Percentiles rank a stretch among this genome's conserved stretches.
These are phyloP conservation scores for Aphanomyces stellatus DNA, from an alignment of 352 stramenopile genomes.

Conservation along the genomic window DNA sequence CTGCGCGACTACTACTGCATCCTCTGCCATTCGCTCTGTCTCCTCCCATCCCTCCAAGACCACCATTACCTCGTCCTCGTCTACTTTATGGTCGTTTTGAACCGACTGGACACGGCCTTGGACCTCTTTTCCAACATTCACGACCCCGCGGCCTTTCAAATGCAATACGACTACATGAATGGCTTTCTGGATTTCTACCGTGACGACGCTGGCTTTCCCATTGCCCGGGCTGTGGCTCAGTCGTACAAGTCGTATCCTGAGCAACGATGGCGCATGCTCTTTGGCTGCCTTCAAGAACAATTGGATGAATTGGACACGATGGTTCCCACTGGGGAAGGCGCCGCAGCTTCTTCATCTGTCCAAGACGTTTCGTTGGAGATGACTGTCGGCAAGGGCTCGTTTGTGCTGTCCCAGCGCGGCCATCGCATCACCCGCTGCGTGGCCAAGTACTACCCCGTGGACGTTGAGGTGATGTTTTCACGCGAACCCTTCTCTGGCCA, in stretches of 20 bases:
- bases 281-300: slow-evolving; percentile 31
- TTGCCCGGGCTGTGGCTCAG: slow-evolving; percentile 29
- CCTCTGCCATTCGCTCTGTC: slow-evolving; percentile 34
- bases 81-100: slow-evolving; percentile 43
- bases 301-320: slow-evolving; percentile 41
- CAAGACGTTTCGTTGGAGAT: slow-evolving; percentile 8
- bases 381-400: not conserved
- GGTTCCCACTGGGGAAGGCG: slow-evolving; percentile 14
- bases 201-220: slow-evolving; percentile 22
- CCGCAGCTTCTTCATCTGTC: slow-evolving; percentile 16
- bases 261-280: slow-evolving; percentile 39
- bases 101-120: slow-evolving; percentile 32
- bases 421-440: slow-evolving; percentile 27
- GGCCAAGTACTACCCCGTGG: slow-evolving; percentile 48
- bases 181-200: slow-evolving; percentile 55
- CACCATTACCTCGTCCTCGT: slow-evolving; percentile 35
- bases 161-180: slow-evolving; percentile 52
- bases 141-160: not conserved
- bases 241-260: slow-evolving; percentile 35
- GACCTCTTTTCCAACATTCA: slow-evolving; percentile 29
- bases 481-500: slow-evolving; percentile 41
- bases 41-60: slow-evolving; percentile 22
- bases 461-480: slow-evolving; percentile 65
- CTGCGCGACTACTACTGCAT: slow-evolving; percentile 31
- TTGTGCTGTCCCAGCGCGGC: slow-evolving; percentile 29